Percentiles rank a stretch among this genome's conserved stretches.
Evolutionary conservation across 2,329 filamentous ascomycete genomes (phyloP).

Genomic region (Ceratocystis destructans): DNA sequence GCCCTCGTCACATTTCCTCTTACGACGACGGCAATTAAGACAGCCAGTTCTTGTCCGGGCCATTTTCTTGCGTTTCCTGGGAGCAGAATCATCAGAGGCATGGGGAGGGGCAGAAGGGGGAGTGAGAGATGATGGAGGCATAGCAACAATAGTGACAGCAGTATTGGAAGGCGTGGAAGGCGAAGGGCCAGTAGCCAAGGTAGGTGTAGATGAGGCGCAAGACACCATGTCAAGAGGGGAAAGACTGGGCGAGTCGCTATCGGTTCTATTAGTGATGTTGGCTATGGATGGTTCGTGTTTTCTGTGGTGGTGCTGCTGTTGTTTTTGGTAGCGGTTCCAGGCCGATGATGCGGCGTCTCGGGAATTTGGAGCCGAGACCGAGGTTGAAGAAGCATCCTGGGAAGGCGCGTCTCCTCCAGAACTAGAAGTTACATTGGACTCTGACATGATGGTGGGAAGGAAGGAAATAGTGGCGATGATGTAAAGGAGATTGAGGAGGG

Average conservation of each 20-base stretch:
- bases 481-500: background rate
- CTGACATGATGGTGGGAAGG: background rate
- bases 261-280: slow-evolving; percentile 7
- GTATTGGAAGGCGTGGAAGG: slow-evolving; percentile 2
- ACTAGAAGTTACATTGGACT: background rate
- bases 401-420: background rate
- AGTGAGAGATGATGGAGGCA: background rate
- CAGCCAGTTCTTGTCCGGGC: slow-evolving; percentile 28
- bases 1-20: slow-evolving; percentile 29
- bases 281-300: slow-evolving; percentile 1
- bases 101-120: background rate
- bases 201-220: background rate
- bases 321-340: slow-evolving; percentile 5
- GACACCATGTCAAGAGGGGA: background rate
- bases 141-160: background rate
- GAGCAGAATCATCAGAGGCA: slow-evolving; percentile 12
- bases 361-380: background rate
- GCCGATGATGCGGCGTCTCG: slow-evolving; percentile 1
- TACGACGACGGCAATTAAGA: slow-evolving; percentile 29
- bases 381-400: background rate
- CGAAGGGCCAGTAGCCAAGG: background rate
- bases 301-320: background rate
- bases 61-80: slow-evolving; percentile 22
- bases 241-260: background rate
- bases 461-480: background rate